These are phyloP conservation scores for Amniculicola lignicola DNA, from an alignment of 495 filamentous ascomycete species.

Conservation along the genomic window DNA sequence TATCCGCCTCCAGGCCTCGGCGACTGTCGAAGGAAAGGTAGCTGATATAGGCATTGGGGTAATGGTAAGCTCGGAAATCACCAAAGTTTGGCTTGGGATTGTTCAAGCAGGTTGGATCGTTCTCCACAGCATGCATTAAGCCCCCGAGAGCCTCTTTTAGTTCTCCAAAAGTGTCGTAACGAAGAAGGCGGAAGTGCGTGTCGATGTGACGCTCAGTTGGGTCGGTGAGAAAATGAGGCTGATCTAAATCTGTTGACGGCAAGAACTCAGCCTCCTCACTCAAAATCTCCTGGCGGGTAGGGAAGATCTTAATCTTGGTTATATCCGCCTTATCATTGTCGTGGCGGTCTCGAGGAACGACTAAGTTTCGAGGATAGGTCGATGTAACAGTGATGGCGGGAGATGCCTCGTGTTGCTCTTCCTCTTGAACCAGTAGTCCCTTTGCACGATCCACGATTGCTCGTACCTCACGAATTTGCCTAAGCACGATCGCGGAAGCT, in stretches of 20 bases:
- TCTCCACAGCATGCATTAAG: neutral
- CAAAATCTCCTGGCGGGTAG: slow-evolving; percentile 58
- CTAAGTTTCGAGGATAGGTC: neutral
- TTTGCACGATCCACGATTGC: slow-evolving; percentile 6
- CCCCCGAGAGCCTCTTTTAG: slow-evolving; percentile 53
- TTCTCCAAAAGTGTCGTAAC: slow-evolving; percentile 63
- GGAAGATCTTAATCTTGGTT: slow-evolving; percentile 57
- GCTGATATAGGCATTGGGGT: neutral
- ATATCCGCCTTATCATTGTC: slow-evolving; percentile 65
- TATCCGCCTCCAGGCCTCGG: neutral
- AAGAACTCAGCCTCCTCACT: slow-evolving; percentile 56
- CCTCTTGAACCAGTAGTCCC: slow-evolving; percentile 1
- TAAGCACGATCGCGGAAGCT: neutral
- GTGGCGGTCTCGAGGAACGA: slow-evolving; percentile 39
- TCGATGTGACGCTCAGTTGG: slow-evolving; percentile 62
- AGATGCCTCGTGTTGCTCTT: neutral
- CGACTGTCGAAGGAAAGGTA: neutral
- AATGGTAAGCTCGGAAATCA: slow-evolving; percentile 1
- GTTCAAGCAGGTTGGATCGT: neutral
- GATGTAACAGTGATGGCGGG: neutral
- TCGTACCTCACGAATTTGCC: neutral
- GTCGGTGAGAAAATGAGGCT: slow-evolving; percentile 49
- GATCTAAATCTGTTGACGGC: slow-evolving; percentile 51
- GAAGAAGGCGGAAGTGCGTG: slow-evolving; percentile 63
- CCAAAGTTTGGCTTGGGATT: slow-evolving; percentile 3